phyloP scores from a whole-genome alignment of 148 eudicot genomes.

The Beta vulgaris region DNA sequence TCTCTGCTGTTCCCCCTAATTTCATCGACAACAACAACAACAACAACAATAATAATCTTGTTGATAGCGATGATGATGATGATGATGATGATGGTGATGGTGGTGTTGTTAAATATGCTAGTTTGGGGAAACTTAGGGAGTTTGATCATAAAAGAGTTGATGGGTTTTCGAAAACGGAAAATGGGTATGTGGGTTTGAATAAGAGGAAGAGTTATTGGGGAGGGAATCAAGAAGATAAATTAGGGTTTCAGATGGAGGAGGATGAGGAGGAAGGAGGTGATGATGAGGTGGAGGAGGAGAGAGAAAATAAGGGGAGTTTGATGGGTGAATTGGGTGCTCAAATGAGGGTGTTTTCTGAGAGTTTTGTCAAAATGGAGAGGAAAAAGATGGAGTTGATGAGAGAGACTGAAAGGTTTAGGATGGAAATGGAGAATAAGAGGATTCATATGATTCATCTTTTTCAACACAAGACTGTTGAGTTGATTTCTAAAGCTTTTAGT shows the following conservation, averaged over 20 bases:
- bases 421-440: constrained; percentile 84
- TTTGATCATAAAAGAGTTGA: constrained; percentile 26
- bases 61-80: neutral
- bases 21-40: constrained; percentile 18
- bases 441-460: constrained; percentile 61
- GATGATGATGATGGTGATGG: neutral
- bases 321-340: constrained; percentile 48
- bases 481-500: constrained; percentile 49
- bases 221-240: neutral
- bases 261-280: constrained; percentile 2
- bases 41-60: neutral
- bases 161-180: constrained; percentile 17
- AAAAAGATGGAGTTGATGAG: constrained; percentile 74
- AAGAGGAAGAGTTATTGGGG: neutral
- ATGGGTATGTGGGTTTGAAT: constrained; percentile 10
- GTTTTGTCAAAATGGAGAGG: constrained; percentile 58
- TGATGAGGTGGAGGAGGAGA: constrained; percentile 26
- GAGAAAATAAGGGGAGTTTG: constrained; percentile 18
- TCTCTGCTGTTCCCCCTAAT: constrained; percentile 40
- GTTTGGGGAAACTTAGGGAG: neutral
- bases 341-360: constrained; percentile 61
- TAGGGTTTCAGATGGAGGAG: constrained; percentile 15
- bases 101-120: neutral
- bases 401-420: constrained; percentile 47
- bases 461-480: constrained; percentile 55